A percentile compares a stretch with the other conserved stretches of the same genome.
Conservation (phyloP, 768 basidiomycete species). For the Leucosporidium creatinivorum region DNA sequence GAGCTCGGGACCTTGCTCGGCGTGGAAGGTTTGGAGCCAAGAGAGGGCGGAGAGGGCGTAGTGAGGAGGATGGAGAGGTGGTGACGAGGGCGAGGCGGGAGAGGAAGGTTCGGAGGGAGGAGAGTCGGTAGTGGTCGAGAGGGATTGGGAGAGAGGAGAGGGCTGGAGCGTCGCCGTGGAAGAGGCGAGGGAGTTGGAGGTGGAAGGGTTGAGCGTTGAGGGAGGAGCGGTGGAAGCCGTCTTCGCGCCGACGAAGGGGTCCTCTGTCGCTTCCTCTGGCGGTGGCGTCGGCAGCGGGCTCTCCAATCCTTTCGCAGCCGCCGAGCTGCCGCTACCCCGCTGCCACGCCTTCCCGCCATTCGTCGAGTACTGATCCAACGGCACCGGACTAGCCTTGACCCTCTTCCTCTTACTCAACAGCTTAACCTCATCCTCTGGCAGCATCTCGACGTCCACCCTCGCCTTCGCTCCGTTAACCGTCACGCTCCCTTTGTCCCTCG, state of each 20-base stretch:
- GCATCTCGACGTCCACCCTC: conserved; percentile 77
- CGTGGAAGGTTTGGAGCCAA: conserved; percentile 68
- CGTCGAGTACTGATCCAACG: conserved; percentile 67
- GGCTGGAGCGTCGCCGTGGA: not conserved
- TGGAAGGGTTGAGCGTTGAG: no score
- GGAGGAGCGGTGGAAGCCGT: not conserved
- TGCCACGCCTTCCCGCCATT: conserved; percentile 9
- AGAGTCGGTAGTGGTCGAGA: no score
- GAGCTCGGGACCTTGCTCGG: conserved; percentile 46
- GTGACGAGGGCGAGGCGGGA: not conserved
- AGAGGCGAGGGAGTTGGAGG: no score
- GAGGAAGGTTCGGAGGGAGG: not conserved
- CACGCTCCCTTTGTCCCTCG: conserved; percentile 13
- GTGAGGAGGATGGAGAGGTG: conserved; percentile 55
- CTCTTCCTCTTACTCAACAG: conserved; percentile 73
- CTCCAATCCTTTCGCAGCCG: not conserved
- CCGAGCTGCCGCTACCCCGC: not conserved
- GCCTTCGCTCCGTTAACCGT: conserved; percentile 69
- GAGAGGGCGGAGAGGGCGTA: conserved; percentile 73
- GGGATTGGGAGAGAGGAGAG: not conserved
- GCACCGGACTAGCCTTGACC: conserved; percentile 73
- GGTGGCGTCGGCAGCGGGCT: not conserved
- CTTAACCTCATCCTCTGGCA: conserved; percentile 80
- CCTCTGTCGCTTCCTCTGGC: not conserved
- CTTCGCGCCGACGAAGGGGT: not conserved